Evolutionary conservation across 345 rosid genomes (phyloP), one percentile per base, ranked within the genome.

Genomic region (Anacardium occidentale): DNA sequence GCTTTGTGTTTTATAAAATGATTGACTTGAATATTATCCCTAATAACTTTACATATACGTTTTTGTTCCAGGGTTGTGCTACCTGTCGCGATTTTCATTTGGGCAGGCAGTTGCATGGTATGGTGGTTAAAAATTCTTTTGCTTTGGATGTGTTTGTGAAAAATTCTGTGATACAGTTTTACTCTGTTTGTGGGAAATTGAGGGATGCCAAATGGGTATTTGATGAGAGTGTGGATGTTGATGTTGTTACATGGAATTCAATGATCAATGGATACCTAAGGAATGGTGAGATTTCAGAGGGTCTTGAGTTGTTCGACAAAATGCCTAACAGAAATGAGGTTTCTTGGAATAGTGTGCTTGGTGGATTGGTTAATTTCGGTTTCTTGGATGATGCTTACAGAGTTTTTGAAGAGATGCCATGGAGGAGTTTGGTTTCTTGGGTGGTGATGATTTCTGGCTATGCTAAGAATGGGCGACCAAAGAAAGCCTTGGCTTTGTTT

Each of bases 401-500:
- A n/a, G 59, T 71, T 21, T 71, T 71, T 37, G 26, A 59, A 32
- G 50, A 59, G 74, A 71, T 71, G 67, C 66, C 74, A 0, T 12
- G 13, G 7, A 62, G 50, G 45, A 71, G 32, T 61, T 59, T 77
- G 40, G 80, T 82, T 26, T 75, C 66, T 52, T 82, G 85, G 82
- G 77, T 73, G 15, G 78, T 81, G 55, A 8, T 81, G 64, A 78
- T 82, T 17, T 68, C 72, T 50, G 82, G 78, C 5, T 76, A 69
- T 40, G 76, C 78, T 52, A 68, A 81, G 32, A 52, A 74, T 37
- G 76, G 78, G 37, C 58, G 65, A 44, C 75, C 70, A 9, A 56
- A 73, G 52, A 80, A 68, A 59, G 72, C 82, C 15, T 70, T 81
- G 77, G 70, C 76, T 57, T 67, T 78, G 72, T 81, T 81, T 67